Base-by-base conservation (phyloP, 202 grass and related monocot genomes). In the Schoenoplectus triqueter region DNA sequence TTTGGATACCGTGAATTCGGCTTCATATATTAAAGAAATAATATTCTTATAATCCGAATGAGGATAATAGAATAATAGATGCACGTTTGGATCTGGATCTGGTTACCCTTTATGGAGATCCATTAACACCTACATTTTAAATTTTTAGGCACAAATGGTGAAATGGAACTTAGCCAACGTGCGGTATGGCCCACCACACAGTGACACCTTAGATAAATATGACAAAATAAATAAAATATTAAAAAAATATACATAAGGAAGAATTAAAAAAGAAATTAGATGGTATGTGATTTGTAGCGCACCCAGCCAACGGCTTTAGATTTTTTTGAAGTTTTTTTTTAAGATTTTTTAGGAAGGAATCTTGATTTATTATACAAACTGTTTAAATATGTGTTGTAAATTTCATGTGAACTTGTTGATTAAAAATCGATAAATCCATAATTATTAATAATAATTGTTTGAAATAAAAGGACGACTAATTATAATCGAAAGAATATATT, bases 61-160 rank as follows among this genome's bases (percentile, higher is more conserved):
- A 3, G 69, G 1, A 73, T 49, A 47, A 73, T 5, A 11, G 1
- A 5, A 56, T 56, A 56, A 55, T 31, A 31, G 31, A 59, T n/a
- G 14, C 14, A 59, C 2, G 52, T 74, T 3, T 18, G 7, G 6
- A 39, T 76, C 1, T 10, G 50, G 50, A 76, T 76, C 72, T 11
- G 10, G 72, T 55, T 22, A 76, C 49, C 50, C 20, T 14, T 76
- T 75, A 69, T 76, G 72, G 49, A 76, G 72, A 76, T 73, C 72
- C 72, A 56, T 13, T 76, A 76, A 20, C 50, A 76, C 72, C 72
- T 76, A 76, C 1, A 56, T 11, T 76, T 55, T 54, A 54, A 49
- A 20, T 20, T 11, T 76, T 55, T 54, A 54, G 47, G 49, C 49
- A 52, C 20, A 55, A 75, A 54, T n/a, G n/a, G n/a, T n/a, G n/a